A percentile compares a stretch with the other conserved stretches of the same genome.
These are phyloP conservation scores for Begonia loranthoides DNA, from an alignment of 306 rosid genomes.

Conservation along the genomic window DNA sequence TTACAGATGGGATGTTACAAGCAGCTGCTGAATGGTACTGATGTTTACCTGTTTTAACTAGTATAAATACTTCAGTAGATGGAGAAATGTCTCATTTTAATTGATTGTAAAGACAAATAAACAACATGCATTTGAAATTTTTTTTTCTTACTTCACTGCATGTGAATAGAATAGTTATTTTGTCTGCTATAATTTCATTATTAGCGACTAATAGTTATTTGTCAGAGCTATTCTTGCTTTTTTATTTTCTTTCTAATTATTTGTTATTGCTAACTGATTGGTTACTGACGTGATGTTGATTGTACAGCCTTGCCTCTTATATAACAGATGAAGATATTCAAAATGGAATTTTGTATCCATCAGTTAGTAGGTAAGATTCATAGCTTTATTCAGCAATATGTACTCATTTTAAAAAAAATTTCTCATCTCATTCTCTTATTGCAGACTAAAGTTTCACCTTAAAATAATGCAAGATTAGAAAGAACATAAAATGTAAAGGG, in stretches of 20 bases:
- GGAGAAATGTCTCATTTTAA: no score
- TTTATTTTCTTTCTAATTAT: slow-evolving; percentile 6
- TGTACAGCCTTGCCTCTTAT: slow-evolving; percentile 83
- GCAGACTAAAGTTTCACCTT: neutral
- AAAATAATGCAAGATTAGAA: neutral
- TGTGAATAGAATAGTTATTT: no score
- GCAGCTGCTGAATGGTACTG: slow-evolving; percentile 93
- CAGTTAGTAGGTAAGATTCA: slow-evolving; percentile 47
- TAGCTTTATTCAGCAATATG: neutral
- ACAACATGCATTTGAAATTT: no score
- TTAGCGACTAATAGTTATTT: neutral
- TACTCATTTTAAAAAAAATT: no score
- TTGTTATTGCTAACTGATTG: slow-evolving; percentile 4
- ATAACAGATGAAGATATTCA: slow-evolving; percentile 71
- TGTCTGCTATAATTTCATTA: no score
- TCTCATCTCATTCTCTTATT: neutral
- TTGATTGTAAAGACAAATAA: no score
- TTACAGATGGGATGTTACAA: slow-evolving; percentile 92
- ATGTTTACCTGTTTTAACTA: neutral
- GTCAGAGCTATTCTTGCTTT: slow-evolving; percentile 2
- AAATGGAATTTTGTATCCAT: slow-evolving; percentile 76
- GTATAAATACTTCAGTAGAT: neutral
- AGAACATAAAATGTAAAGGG: neutral
- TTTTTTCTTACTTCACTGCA: no score
- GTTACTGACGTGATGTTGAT: slow-evolving; percentile 27